Evolutionary conservation across 331 rosid species (phyloP).

Genomic region (Phaseolus coccineus): DNA sequence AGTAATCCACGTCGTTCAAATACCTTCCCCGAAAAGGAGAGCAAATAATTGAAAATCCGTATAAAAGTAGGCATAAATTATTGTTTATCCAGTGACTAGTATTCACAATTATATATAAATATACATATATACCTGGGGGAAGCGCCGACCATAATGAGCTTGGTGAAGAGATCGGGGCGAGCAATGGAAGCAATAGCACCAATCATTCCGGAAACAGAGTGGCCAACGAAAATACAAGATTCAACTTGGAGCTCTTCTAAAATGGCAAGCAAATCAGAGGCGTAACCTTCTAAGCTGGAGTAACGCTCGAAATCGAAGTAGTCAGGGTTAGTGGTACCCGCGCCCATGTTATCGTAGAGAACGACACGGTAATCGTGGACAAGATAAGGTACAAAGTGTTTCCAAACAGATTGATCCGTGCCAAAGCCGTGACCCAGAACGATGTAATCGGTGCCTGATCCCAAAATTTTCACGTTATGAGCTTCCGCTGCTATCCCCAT

Average conservation of each 20-base stretch:
- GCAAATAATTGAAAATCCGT: not conserved
- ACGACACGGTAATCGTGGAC: conserved; percentile 59
- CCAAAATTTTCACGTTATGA: conserved; percentile 74
- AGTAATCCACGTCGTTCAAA: conserved; percentile 76
- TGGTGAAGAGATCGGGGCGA: conserved; percentile 75
- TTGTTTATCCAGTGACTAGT: not conserved
- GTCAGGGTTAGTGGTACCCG: conserved; percentile 86
- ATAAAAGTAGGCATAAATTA: not conserved
- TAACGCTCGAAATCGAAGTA: conserved; percentile 78
- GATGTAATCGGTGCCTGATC: conserved; percentile 52
- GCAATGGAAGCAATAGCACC: conserved; percentile 71
- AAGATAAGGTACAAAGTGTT: conserved; percentile 71
- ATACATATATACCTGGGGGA: conserved; percentile 65
- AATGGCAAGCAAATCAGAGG: conserved; percentile 72
- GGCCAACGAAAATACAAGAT: conserved; percentile 80
- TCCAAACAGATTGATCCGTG: conserved; percentile 84
- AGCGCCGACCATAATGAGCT: conserved; percentile 65
- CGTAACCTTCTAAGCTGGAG: conserved; percentile 70
- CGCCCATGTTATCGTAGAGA: conserved; percentile 82
- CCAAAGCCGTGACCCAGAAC: conserved; percentile 85
- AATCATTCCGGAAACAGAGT: conserved; percentile 85
- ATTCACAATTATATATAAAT: too few relatives aligned
- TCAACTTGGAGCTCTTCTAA: conserved; percentile 61
- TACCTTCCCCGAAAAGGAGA: conserved; percentile 51
- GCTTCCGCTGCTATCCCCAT: conserved; percentile 84